Conservation (phyloP, 805 yeast genomes). For the Kuraishia floccosa region DNA sequence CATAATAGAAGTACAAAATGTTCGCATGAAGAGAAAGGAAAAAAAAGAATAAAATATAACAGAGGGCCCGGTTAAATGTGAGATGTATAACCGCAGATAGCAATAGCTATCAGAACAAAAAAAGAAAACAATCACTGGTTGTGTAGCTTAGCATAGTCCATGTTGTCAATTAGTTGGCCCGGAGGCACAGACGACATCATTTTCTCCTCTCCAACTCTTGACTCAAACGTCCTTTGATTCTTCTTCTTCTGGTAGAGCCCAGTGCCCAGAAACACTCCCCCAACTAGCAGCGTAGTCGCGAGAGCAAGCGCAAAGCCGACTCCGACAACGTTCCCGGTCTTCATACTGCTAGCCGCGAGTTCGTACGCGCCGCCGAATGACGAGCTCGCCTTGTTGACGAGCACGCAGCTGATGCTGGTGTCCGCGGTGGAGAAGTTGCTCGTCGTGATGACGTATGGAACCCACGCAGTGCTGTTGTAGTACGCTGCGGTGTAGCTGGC, state of each 20-base stretch:
- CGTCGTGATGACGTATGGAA: slow-evolving; percentile 45
- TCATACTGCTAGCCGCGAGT: slow-evolving; percentile 12
- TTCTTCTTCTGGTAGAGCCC: slow-evolving; percentile 13
- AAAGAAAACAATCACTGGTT: background rate
- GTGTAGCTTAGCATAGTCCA: slow-evolving; percentile 5
- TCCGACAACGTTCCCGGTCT: slow-evolving; percentile 56
- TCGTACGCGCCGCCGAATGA: slow-evolving; percentile 16
- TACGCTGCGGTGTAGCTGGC: slow-evolving; percentile 54
- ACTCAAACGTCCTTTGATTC: slow-evolving; percentile 27
- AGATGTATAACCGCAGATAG: background rate
- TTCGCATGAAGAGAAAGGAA: background rate
- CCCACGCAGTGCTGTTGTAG: slow-evolving; percentile 58
- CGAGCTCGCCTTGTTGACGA: slow-evolving; percentile 25
- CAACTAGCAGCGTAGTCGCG: slow-evolving; percentile 30
- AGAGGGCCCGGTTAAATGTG: too few species aligned
- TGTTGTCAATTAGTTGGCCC: slow-evolving; percentile 25
- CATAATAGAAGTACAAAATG: too few species aligned
- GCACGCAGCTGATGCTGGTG: slow-evolving; percentile 16
- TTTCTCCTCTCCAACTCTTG: slow-evolving; percentile 47
- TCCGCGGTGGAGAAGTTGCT: slow-evolving; percentile 11
- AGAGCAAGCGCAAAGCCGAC: slow-evolving; percentile 59
- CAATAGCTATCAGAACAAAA: background rate
- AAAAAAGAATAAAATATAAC: too few species aligned
- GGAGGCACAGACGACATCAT: slow-evolving; percentile 58
- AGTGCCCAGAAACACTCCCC: slow-evolving; percentile 25